Base-by-base conservation (phyloP, 768 basidiomycete genomes). In the Tylopilus vinaceipallidus region DNA sequence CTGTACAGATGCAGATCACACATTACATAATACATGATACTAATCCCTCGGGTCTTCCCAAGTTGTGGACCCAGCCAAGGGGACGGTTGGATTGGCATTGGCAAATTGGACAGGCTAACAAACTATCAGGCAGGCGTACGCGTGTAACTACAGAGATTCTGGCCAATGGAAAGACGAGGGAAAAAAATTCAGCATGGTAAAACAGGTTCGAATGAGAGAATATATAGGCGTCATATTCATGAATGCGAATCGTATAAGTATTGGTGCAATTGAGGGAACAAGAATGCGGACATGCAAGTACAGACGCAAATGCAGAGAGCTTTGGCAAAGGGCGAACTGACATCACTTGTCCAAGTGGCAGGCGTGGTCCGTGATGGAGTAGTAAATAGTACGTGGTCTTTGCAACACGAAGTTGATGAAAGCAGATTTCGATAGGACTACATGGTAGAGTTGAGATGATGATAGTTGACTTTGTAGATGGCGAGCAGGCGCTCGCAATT, bases 281-380 rank as follows among this genome's bases (percentile, higher is more conserved):
- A 63, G 56, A 60, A 54, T 63, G 55, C 52, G 42, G 45, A 54
- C 56, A 62, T 61, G 19, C 52, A 49, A 51, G 49, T 54, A 53
- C 43, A 42, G 37, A 27, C 54, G 50, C 52, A 54, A 53, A 55
- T 58, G 54, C 50, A 54, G 45, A 36, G 40, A n/a, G 29, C 26
- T 32, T 24, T 36, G 30, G 34, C 35, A 53, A 40, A 50, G 33
- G 38, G 33, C 26, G 17, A 50, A 50, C 40, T 54, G 27, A 48
- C 30, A 62, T 66, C 54, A 57, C 62, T 57, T 41, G 55, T 64
- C 64, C 64, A 64, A 54, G 54, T 52, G 53, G 38, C 36, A 55
- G 57, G 57, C 58, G 48, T 66, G 60, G 66, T 68, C 69, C 69
- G 49, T 66, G 55, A 67, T 44, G 47, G 52, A 49, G 42, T 40